Base-by-base conservation (phyloP, 1,284 basidiomycete species). In the Athelia psychrophila region DNA sequence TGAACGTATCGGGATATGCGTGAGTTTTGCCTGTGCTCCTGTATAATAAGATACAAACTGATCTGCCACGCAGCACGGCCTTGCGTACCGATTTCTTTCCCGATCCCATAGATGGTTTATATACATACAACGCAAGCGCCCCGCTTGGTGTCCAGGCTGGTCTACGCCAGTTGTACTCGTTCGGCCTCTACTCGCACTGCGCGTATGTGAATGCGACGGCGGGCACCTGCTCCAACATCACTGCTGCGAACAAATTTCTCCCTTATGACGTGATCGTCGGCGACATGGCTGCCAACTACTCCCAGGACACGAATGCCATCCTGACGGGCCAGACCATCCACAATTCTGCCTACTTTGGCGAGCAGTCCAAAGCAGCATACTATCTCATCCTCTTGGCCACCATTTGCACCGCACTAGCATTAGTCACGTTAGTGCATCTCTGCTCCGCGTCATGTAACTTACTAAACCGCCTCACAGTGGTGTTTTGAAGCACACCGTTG, bases 181-280 rank as follows among this genome's bases (percentile, higher is more conserved):
- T 87, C 58, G 89, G 89, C 20, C 72, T 92, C 36, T 92, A 92
- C 70, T 81, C 82, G 19, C 80, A 88, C 64, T 91, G 88, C 58
- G 88, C 76, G 59, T 91, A 84, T 61, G 69, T 86, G 59, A 78
- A 83, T 56, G 66, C 68, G 36, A 76, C 76, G 22, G 72, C 72
- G 25, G 90, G 89, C 32, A 76, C 69, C 48, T 91, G 90, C 66
- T 79, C 83, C 40, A 86, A 84, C 61, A 67, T 74, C 44, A 80
- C 82, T 30, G 68, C 78, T 35, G 87, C 79, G 30, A 71, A 74
- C 58, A 74, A 72, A 54, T 88, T 85, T 62, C 68, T 75, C 50
- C 89, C 88, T 18, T 86, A 79, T 62, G 70, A 76, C 32, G 74
- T 74, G 44, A 75, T 91, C 53, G 76, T 78, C 25, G 73, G 74